Conservation (phyloP, 208 protist genomes). For the Trypanosoma caninum region DNA sequence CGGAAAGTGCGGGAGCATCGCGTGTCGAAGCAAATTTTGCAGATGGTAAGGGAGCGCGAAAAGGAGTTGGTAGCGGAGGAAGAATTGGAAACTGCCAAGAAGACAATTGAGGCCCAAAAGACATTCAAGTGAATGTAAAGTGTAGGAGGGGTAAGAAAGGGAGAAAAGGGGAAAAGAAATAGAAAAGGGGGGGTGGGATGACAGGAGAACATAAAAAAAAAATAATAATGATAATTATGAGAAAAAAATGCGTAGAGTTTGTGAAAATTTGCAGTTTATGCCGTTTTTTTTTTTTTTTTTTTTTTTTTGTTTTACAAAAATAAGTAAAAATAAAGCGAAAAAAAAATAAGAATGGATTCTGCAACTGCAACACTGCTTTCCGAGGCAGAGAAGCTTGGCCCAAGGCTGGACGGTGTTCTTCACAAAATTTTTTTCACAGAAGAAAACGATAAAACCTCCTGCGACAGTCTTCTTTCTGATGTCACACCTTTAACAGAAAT, state of each 20-base stretch:
- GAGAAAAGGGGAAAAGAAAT: not conserved
- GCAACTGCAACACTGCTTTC: not conserved
- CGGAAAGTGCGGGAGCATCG: conserved; percentile 89
- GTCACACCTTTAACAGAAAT: conserved; percentile 1
- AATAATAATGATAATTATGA: not conserved
- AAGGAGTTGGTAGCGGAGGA: conserved; percentile 65
- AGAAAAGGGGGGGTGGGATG: not conserved
- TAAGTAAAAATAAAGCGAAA: no score
- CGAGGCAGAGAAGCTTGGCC: conserved; percentile 8
- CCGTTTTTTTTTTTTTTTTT: not conserved
- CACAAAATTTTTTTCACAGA: conserved; percentile 19
- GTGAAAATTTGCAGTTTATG: not conserved
- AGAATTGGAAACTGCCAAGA: conserved; percentile 50
- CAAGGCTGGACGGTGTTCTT: conserved; percentile 22
- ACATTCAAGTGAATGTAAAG: conserved; percentile 2
- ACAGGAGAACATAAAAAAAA: not conserved
- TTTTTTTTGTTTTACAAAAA: not conserved
- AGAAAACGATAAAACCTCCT: conserved; percentile 4
- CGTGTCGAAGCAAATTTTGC: conserved; percentile 88
- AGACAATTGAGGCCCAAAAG: conserved; percentile 68
- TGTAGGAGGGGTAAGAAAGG: not conserved
- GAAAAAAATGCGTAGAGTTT: not conserved
- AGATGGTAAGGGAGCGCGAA: conserved; percentile 89
- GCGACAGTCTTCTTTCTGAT: conserved; percentile 11
- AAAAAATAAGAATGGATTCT: not conserved